Evolutionary conservation across 345 rosid genomes (phyloP).

Genomic region (Eucalyptus urophylla): DNA sequence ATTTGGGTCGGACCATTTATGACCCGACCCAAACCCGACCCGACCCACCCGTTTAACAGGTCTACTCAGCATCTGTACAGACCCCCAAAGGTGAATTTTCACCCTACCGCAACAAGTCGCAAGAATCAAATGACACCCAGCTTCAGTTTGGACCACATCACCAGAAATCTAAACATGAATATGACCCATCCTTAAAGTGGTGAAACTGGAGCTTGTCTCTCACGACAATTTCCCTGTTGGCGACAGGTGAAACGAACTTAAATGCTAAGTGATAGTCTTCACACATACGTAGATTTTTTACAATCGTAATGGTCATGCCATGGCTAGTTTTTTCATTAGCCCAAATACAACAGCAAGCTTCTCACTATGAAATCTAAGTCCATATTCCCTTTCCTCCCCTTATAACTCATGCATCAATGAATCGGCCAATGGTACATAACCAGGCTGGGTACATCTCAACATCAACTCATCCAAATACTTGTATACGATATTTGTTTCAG

Average conservation of each 20-base stretch:
- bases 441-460: conserved; percentile 51
- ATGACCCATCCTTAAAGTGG: conserved; percentile 53
- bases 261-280: conserved; percentile 74
- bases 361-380: conserved; percentile 73
- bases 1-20: too few relatives aligned
- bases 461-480: conserved; percentile 50
- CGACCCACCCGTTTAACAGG: too few relatives aligned
- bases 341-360: conserved; percentile 79
- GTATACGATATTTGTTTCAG: conserved; percentile 38
- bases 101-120: neutral
- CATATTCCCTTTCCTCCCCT: conserved; percentile 77
- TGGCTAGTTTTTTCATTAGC: conserved; percentile 37
- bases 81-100: neutral
- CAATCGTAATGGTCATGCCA: conserved; percentile 30
- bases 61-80: neutral
- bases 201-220: conserved; percentile 75
- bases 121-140: neutral
- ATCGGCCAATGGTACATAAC: conserved; percentile 45
- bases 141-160: conserved; percentile 2
- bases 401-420: conserved; percentile 71
- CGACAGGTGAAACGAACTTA: conserved; percentile 42
- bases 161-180: conserved; percentile 75
- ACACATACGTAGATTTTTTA: conserved; percentile 74
- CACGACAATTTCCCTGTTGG: conserved; percentile 53
- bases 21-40: too few relatives aligned